A percentile compares a stretch with the other conserved stretches of the same genome.
Evolutionary conservation across 2,329 filamentous ascomycete species (phyloP).

Genomic region (Ceratocystis ficicola): DNA sequence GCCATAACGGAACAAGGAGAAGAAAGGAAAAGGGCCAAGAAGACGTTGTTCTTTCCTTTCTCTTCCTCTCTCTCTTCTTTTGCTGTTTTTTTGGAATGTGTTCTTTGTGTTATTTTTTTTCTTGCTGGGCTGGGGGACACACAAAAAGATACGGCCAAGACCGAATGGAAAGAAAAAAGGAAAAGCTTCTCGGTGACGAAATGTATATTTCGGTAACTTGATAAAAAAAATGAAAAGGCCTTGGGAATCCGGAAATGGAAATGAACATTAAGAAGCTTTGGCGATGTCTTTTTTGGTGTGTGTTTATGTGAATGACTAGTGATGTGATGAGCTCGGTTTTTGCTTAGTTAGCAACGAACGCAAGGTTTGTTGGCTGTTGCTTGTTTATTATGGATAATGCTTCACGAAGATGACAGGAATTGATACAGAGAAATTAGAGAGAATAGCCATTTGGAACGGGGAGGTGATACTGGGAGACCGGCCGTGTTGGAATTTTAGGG

Average conservation of each 20-base stretch:
- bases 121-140: constrained; percentile 19
- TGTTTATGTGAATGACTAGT: neutral
- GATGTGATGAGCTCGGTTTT: neutral
- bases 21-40: too few relatives aligned
- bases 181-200: constrained; percentile 16
- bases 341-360: too few relatives aligned
- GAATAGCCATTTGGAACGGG: neutral
- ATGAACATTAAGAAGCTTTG: constrained; percentile 9
- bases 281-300: neutral
- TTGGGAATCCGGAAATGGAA: constrained; percentile 21
- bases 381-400: too few relatives aligned
- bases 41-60: constrained; percentile 14
- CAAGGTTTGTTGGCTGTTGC: too few relatives aligned
- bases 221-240: constrained; percentile 20
- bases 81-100: constrained; percentile 18
- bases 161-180: too few relatives aligned
- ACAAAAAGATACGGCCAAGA: constrained; percentile 21
- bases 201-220: constrained; percentile 13
- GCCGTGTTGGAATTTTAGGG: neutral
- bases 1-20: constrained; percentile 5
- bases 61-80: constrained; percentile 7
- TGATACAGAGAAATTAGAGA: neutral
- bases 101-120: constrained; percentile 12
- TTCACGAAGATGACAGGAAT: neutral
- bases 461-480: neutral